A percentile compares a stretch with the other conserved stretches of the same genome.
These are phyloP conservation scores for Microthlaspi erraticum DNA, from an alignment of 345 rosid species.

Conservation along the genomic window DNA sequence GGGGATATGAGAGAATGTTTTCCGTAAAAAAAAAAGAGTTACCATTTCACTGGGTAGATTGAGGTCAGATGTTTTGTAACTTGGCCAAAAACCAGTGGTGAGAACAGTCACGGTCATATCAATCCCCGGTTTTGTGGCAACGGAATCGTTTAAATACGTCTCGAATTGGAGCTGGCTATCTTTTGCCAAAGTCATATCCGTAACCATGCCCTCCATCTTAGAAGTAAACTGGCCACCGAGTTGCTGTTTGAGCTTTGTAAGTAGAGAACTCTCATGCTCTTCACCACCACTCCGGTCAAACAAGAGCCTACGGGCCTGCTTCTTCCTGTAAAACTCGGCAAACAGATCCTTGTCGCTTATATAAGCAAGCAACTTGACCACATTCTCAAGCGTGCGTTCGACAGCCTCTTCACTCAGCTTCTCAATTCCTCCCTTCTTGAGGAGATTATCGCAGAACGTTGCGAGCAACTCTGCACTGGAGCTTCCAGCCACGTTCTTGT, in stretches of 20 bases:
- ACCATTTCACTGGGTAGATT: conserved; percentile 84
- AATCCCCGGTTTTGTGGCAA: conserved; percentile 52
- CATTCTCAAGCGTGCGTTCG: conserved; percentile 40
- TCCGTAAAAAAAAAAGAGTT: not conserved
- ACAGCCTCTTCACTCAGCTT: conserved; percentile 34
- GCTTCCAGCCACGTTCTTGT: conserved; percentile 40
- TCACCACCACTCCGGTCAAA: conserved; percentile 61
- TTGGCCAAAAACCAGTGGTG: conserved; percentile 87
- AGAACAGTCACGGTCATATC: conserved; percentile 78
- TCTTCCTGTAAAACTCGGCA: conserved; percentile 80
- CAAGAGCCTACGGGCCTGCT: conserved; percentile 64
- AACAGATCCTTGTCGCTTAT: conserved; percentile 79
- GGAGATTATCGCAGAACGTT: conserved; percentile 38
- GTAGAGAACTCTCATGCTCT: conserved; percentile 64
- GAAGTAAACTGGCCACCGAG: conserved; percentile 63
- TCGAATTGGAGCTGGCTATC: conserved; percentile 77
- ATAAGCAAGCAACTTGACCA: conserved; percentile 74
- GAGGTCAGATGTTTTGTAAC: conserved; percentile 68
- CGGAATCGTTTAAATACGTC: conserved; percentile 49
- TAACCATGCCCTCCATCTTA: conserved; percentile 75
- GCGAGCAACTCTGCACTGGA: conserved; percentile 45
- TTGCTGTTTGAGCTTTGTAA: conserved; percentile 63
- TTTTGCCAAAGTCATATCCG: conserved; percentile 71
- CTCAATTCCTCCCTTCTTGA: conserved; percentile 39
- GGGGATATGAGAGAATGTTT: not conserved